Percentiles rank a stretch among this genome's conserved stretches.
Evolutionary conservation across 2,329 filamentous ascomycete species (phyloP).

Genomic region (Emydomyces testavorans): DNA sequence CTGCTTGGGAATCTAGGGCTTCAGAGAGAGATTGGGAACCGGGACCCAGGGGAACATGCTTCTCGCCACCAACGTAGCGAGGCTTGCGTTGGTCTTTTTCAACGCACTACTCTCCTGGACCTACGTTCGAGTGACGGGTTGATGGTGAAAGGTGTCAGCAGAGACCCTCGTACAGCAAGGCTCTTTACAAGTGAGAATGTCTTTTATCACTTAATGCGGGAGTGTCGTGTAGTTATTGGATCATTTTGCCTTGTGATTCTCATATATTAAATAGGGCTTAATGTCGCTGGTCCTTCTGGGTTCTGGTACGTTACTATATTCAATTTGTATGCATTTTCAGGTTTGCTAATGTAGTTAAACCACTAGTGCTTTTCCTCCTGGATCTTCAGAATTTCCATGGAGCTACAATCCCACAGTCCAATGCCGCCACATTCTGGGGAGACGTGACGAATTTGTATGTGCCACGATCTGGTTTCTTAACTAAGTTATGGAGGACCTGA

Average conservation of each 20-base stretch:
- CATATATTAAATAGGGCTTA: constrained; percentile 13
- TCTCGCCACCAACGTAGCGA: constrained; percentile 23
- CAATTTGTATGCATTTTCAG: not conserved
- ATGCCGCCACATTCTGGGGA: not conserved
- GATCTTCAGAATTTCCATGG: constrained; percentile 7
- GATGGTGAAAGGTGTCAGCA: constrained; percentile 25
- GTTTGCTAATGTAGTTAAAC: not conserved
- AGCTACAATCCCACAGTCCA: constrained; percentile 7
- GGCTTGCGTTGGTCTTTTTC: constrained; percentile 26
- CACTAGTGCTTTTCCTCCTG: constrained; percentile 6
- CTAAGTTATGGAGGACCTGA: not conserved
- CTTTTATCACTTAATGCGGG: not conserved
- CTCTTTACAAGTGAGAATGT: constrained; percentile 26
- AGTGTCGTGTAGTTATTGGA: not conserved
- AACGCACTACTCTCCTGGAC: constrained; percentile 23
- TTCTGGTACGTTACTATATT: constrained; percentile 11
- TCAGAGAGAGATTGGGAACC: constrained; percentile 24
- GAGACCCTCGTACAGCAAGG: constrained; percentile 27
- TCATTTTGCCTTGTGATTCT: not conserved
- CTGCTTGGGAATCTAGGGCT: constrained; percentile 18
- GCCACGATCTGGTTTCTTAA: not conserved
- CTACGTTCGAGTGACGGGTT: constrained; percentile 20
- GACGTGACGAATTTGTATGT: constrained; percentile 15
- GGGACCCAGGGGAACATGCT: constrained; percentile 15
- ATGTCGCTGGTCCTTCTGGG: not conserved